Evolutionary conservation across 345 rosid species (phyloP).

Genomic region (Melastoma malabathricum): DNA sequence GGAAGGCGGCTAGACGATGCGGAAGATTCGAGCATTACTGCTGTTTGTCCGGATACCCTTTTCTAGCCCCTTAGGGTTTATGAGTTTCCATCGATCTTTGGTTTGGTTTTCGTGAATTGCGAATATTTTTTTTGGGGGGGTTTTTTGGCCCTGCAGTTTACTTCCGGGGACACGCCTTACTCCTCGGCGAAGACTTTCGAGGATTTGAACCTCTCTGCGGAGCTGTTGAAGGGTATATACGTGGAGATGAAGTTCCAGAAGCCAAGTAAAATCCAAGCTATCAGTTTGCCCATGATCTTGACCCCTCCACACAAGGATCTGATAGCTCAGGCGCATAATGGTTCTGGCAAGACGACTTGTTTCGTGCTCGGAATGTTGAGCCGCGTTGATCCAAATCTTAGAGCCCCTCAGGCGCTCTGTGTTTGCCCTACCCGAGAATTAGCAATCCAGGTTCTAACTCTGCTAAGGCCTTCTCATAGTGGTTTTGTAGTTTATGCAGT

Average conservation of each 20-base stretch:
- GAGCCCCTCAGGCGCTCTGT: constrained; percentile 79
- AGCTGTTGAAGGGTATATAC: constrained; percentile 75
- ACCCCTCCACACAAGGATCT: constrained; percentile 74
- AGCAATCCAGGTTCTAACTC: constrained; percentile 60
- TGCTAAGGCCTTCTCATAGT: too few relatives aligned
- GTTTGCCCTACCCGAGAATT: constrained; percentile 92
- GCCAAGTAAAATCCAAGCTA: constrained; percentile 93
- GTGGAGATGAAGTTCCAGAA: constrained; percentile 87
- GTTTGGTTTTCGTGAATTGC: neutral
- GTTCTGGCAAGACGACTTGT: constrained; percentile 96
- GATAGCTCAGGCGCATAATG: constrained; percentile 92
- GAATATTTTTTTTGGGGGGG: constrained; percentile 1
- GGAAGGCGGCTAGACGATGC: constrained; percentile 60
- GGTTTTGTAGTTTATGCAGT: too few relatives aligned
- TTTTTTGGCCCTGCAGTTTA: constrained; percentile 33
- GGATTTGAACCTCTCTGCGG: constrained; percentile 64
- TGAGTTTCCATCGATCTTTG: neutral
- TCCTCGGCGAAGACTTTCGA: constrained; percentile 69
- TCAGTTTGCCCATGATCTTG: constrained; percentile 86
- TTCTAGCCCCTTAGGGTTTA: neutral
- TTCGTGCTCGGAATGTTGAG: constrained; percentile 92
- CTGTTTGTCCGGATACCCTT: constrained; percentile 24
- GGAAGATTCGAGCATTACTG: constrained; percentile 68
- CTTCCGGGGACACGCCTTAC: constrained; percentile 69
- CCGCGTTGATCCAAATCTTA: constrained; percentile 49